phyloP scores from a whole-genome alignment of 345 rosid genomes.

The Salix brachista region DNA sequence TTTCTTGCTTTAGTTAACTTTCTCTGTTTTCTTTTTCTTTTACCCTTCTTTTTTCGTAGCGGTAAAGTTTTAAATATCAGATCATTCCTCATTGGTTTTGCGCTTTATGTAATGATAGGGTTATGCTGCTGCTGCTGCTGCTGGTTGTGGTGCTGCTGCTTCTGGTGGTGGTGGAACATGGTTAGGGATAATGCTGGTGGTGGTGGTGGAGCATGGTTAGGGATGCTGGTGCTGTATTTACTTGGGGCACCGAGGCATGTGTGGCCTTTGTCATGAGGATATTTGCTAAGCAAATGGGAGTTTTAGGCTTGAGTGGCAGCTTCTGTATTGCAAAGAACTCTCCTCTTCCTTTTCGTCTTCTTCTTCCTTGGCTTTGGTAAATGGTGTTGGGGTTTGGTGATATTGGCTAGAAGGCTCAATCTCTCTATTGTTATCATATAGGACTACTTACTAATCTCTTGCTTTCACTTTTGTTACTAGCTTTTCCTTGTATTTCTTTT shows the following conservation, averaged over 20 bases:
- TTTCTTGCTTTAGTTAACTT: neutral
- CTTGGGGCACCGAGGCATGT: slow-evolving; percentile 1
- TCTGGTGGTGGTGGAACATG: neutral
- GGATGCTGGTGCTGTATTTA: neutral
- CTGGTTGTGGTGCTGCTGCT: neutral
- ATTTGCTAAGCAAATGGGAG: slow-evolving; percentile 2
- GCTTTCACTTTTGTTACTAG: neutral
- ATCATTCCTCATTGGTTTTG: neutral
- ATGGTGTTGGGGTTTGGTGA: slow-evolving; percentile 24
- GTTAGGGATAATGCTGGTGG: neutral
- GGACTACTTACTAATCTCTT: neutral
- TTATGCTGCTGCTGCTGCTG: neutral
- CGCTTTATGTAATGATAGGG: neutral
- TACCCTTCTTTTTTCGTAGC: neutral
- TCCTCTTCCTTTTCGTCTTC: slow-evolving; percentile 9
- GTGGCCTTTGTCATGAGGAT: neutral
- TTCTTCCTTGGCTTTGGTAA: slow-evolving; percentile 12
- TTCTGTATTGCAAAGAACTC: slow-evolving; percentile 8
- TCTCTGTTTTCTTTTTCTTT: neutral
- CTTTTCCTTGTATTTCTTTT: neutral
- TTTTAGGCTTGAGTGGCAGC: neutral
- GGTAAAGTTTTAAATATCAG: neutral
- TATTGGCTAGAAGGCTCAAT: slow-evolving; percentile 57
- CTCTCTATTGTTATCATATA: slow-evolving; percentile 13
- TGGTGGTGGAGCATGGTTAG: slow-evolving; percentile 1